Base-by-base conservation (phyloP, 345 rosid genomes). In the Microcos paniculata region DNA sequence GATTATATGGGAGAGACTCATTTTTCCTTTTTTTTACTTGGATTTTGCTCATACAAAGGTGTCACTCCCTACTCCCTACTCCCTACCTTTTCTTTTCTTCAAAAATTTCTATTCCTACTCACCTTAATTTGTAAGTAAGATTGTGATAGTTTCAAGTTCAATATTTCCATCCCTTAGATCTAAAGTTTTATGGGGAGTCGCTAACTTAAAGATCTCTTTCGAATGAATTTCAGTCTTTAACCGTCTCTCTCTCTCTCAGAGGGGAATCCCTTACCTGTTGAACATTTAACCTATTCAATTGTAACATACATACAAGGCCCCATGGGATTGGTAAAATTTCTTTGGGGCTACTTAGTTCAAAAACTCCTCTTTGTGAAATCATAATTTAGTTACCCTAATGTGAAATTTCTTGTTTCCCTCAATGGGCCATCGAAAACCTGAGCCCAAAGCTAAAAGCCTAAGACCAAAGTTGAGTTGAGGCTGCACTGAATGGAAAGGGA, bases 401-500 rank as follows among this genome's bases (percentile, higher is more conserved):
- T 31, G 63, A 28, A 35, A 24, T 53, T 21, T 21, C 6, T 21
- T 66, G 19, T 23, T 66, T 66, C 14, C 16, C 74, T 5, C 13
- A 55, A 71, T 52, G 75, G 75, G 65, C 38, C 65, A 72, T 11
- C 26, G 5, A 35, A 35, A 3, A 38, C 19, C 42, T 55, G 5
- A 45, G 69, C 51, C 53, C 67, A 57, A 68, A 57, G 18, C 18
- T 69, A 49, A 35, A 35, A n/a, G 35, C n/a, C 16, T 26, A 68
- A 68, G 4, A 48, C 14, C 4, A 30, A 48, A 68, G 56, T 42
- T 23, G 46, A 10, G 38, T n/a, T n/a, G n/a, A n/a, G n/a, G n/a
- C 24, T 56, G 26, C 71, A 51, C 75, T 70, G 56, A 49, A 23
- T 1, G 56, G 82, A 82, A 76, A 72, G 68, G 21, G 85, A 79